Base-by-base conservation (phyloP, 176 grass and related monocot species). In the Ensete glaucum region DNA sequence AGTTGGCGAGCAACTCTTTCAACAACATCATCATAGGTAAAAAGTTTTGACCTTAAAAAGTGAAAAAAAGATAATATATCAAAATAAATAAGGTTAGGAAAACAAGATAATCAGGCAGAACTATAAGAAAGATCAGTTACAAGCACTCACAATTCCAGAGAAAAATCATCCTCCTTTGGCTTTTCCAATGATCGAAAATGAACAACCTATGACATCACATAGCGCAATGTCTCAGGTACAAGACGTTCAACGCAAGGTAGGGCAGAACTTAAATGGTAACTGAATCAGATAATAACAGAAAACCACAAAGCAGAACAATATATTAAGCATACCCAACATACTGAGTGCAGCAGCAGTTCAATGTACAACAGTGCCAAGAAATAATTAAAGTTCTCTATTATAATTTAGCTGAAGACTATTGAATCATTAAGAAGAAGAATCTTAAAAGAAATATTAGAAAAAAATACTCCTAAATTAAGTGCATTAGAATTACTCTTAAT, bases 121-220 rank as follows among this genome's bases (percentile, higher is more conserved):
- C 52, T 65, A 81, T 21, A 81, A 4, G 50, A 29, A 10, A 25
- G 50, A 7, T 52, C 72, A 23, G 24, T 54, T 49, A 77, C 71
- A 51, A 79, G 67, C 4, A 71, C 86, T 94, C 80, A 99, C 95
- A 99, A 80, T 83, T 99, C 95, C 49, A 99, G 83, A 59, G 73
- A 91, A 73, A 99, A 99, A 56, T 91, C 95, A 9, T 94, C 88
- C 75, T 99, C 95, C 85, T 99, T 99, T 50, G 95, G 88, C 60
- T 94, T 99, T 78, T 99, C 91, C 81, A 99, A 82, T 11, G 86
- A 89, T 54, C 95, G 88, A 21, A 99, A 99, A 77, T 91, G 95
- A 16, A 99, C 95, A 62, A 99, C 85, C 95, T 99, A 81, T 77
- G 82, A 21, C 85, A 90, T 81, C 49, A 79, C 9, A 81, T 68